These are phyloP conservation scores for Colletotrichum musicola DNA, from an alignment of 2,329 filamentous ascomycete species.

Conservation along the genomic window DNA sequence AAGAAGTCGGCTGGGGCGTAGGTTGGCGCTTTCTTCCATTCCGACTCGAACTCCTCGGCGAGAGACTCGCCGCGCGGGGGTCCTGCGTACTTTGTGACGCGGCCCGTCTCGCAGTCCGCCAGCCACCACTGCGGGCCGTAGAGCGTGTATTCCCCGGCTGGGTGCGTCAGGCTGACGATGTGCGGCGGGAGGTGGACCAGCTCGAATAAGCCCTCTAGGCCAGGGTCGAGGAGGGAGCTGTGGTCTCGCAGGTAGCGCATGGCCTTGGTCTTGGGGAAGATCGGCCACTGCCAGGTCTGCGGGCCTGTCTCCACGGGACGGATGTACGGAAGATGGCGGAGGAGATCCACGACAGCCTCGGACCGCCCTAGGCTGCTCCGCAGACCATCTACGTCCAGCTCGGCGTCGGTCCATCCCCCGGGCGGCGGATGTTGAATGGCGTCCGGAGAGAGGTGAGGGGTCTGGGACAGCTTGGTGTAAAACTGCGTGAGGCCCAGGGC, in stretches of 20 bases:
- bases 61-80: slow-evolving; percentile 19
- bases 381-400: slow-evolving; percentile 4
- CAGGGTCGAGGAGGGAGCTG: background rate
- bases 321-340: background rate
- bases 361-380: background rate
- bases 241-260: slow-evolving; percentile 14
- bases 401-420: slow-evolving; percentile 11
- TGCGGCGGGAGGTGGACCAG: slow-evolving; percentile 14
- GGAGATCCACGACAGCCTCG: background rate
- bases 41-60: slow-evolving; percentile 2
- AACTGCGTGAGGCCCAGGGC: background rate
- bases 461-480: background rate
- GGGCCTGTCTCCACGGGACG: background rate
- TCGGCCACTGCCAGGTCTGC: background rate
- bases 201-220: slow-evolving; percentile 12
- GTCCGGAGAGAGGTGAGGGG: background rate
- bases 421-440: slow-evolving; percentile 4
- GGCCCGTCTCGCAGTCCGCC: slow-evolving; percentile 10
- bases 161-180: slow-evolving; percentile 15
- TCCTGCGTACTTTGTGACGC: slow-evolving; percentile 13
- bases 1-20: background rate
- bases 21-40: slow-evolving; percentile 5
- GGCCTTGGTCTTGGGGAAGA: slow-evolving; percentile 8
- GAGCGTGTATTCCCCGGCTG: slow-evolving; percentile 10
- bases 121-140: slow-evolving; percentile 28